Percentiles rank a stretch among this genome's conserved stretches.
Evolutionary conservation across 495 filamentous ascomycete species (phyloP).

Genomic region (Lasiosphaeria miniovina): DNA sequence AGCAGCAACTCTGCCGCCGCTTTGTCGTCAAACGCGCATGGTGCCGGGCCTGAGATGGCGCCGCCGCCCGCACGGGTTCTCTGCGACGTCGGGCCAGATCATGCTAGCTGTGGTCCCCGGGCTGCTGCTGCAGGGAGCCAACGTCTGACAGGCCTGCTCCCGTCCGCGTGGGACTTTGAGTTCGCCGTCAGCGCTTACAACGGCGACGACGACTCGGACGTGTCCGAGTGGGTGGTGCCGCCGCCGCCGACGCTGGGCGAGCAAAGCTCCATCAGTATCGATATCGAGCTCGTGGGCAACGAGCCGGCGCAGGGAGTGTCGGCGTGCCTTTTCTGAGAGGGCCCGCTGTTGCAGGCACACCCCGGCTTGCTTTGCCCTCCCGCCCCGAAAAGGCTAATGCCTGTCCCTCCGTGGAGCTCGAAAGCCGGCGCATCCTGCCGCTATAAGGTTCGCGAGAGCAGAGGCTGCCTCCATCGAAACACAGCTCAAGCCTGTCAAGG

Average conservation of each 20-base stretch:
- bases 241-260: constrained; percentile 2
- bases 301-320: too few species aligned
- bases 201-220: constrained; percentile 9
- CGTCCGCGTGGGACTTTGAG: constrained; percentile 14
- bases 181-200: constrained; percentile 23
- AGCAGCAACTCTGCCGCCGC: background rate
- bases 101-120: background rate
- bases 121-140: background rate
- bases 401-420: too few species aligned
- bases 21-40: background rate
- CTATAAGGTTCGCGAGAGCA: too few species aligned
- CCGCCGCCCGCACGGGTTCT: background rate
- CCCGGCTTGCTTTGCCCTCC: too few species aligned
- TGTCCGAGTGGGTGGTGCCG: constrained; percentile 16
- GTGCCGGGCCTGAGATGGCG: background rate
- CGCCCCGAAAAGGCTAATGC: too few species aligned
- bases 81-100: background rate
- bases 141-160: background rate
- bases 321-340: too few species aligned
- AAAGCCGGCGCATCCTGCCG: too few species aligned
- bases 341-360: too few species aligned
- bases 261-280: constrained; percentile 9
- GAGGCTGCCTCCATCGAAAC: too few species aligned
- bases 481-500: too few species aligned
- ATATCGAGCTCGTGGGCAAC: background rate